Evolutionary conservation across 139 green algal species (phyloP).

Genomic region (Pleodorina starrii): DNA sequence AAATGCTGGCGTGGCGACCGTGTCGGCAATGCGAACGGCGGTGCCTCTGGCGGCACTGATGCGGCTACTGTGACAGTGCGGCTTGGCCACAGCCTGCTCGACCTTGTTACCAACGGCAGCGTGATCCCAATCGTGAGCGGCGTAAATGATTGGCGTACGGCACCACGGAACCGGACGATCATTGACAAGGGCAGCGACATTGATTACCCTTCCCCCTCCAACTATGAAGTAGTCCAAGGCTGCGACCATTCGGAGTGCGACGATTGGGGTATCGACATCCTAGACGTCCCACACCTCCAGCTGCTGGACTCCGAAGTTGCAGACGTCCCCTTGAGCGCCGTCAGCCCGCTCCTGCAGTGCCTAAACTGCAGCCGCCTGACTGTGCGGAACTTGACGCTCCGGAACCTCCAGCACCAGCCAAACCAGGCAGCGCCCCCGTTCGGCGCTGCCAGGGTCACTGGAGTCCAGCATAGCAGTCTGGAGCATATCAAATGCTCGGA

Average conservation of each 20-base stretch:
- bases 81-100: not conserved
- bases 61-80: not conserved
- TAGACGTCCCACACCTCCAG: not conserved
- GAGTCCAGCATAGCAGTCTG: not conserved
- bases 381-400: not conserved
- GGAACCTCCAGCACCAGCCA: not conserved
- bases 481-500: not conserved
- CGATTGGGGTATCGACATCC: constrained; percentile 10
- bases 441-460: not conserved
- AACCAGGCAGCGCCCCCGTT: not conserved
- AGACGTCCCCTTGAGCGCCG: not conserved
- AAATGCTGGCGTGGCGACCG: not conserved
- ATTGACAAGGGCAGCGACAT: too few relatives aligned
- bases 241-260: not conserved
- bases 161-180: too few relatives aligned
- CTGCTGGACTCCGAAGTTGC: not conserved
- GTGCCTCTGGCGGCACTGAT: not conserved
- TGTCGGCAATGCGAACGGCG: not conserved
- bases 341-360: constrained; percentile 19
- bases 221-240: too few relatives aligned
- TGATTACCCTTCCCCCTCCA: too few relatives aligned
- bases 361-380: not conserved
- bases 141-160: not conserved
- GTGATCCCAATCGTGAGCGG: not conserved
- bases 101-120: not conserved